These are phyloP conservation scores for Turnera subulata DNA, from an alignment of 345 rosid genomes.

Conservation along the genomic window DNA sequence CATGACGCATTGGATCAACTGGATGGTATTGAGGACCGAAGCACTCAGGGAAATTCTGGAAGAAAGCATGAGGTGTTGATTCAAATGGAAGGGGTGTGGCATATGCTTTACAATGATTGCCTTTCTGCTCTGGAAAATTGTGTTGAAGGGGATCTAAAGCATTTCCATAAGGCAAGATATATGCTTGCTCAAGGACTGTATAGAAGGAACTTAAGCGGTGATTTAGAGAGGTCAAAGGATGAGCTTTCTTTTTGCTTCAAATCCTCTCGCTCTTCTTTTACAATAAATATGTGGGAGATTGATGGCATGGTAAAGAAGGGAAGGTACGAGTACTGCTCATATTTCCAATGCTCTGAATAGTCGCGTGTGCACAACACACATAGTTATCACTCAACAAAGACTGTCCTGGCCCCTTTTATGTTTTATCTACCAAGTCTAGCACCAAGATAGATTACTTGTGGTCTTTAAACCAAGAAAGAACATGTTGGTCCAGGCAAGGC, in stretches of 20 bases:
- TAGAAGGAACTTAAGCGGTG: conserved; percentile 62
- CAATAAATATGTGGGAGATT: conserved; percentile 99
- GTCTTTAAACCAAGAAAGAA: no score
- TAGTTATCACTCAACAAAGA: conserved; percentile 3
- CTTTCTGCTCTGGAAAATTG: conserved; percentile 82
- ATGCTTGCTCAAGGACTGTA: conserved; percentile 91
- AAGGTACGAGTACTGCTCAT: conserved; percentile 40
- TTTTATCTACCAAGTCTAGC: no score
- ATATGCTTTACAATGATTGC: conserved; percentile 83
- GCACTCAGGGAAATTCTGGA: conserved; percentile 31
- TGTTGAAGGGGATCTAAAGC: conserved; percentile 94
- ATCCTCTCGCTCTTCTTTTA: conserved; percentile 87
- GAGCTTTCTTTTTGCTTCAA: conserved; percentile 92
- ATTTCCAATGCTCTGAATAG: no score
- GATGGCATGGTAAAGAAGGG: conserved; percentile 97
- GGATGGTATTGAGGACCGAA: conserved; percentile 38
- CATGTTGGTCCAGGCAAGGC: no score
- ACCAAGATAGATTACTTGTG: no score
- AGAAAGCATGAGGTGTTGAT: conserved; percentile 39
- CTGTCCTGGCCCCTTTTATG: not conserved
- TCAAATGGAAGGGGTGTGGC: conserved; percentile 66
- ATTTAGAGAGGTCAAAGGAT: conserved; percentile 87
- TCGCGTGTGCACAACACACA: no score
- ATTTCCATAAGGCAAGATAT: conserved; percentile 95
- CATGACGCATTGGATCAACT: conserved; percentile 37